Evolutionary conservation across 768 basidiomycete genomes (phyloP), one percentile per base, ranked within the genome.

Genomic region (Pluteus cervinus): DNA sequence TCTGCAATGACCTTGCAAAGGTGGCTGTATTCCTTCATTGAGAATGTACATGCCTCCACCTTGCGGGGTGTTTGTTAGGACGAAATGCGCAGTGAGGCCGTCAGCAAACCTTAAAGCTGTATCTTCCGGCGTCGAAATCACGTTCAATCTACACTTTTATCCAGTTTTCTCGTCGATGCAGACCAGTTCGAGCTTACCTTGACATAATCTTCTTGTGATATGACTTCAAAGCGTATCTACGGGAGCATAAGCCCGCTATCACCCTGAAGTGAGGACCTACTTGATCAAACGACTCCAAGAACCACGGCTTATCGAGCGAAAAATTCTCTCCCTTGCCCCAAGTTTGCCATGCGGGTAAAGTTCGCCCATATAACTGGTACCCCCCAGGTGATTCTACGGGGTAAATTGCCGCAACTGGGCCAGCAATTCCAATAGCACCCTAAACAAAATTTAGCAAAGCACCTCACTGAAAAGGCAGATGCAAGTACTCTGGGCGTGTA

Each of bases 391-490:
- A 75, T 40, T 73, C 74, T 25, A 79, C 66, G 0, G 79, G 78
- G 46, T 81, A 81, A 25, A 81, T 81, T 0, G 79, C 81, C 4
- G 75, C 69, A 3, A 81, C 71, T 0, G 75, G 67, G 0, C 82
- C 81, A 2, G 80, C 82, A 15, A 81, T 75, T 1, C 80, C 81
- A n/a, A 84, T 66, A 0, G 81, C 79, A 8, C 81, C 82, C 73
- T 80, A 50, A 0, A 17, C 32, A 16, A 15, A 18, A 32, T 38
- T 17, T 7, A 29, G 15, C 7, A 17, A 37, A 9, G 21, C 18
- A 28, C 26, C 26, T 20, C 8, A 37, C 4, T 8, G 22, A 3
- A 39, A 44, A 10, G 20, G 21, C 24, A 39, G 11, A 11, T 21
- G 16, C 14, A 54, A 66, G 28, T 50, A 76, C 77, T 26, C 72